Percentiles rank a stretch among this genome's conserved stretches.
phyloP scores from a whole-genome alignment of 805 yeast genomes.

The Yamadazyma sp. region DNA sequence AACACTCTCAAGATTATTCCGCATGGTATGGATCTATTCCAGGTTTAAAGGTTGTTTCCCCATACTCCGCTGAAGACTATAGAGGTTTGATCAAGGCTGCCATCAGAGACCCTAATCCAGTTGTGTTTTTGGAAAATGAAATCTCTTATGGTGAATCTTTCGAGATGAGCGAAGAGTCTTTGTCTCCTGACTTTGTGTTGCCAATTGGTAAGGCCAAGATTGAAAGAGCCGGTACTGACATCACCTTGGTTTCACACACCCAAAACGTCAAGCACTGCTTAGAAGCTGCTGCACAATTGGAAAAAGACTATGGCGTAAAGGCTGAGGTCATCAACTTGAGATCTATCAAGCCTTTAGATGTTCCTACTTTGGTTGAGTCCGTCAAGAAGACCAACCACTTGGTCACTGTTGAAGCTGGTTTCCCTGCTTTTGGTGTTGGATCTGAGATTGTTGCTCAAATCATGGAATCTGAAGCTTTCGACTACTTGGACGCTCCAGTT shows the following conservation, averaged over 20 bases:
- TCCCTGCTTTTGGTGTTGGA: conserved; percentile 98
- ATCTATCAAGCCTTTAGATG: conserved; percentile 94
- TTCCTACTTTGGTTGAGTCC: conserved; percentile 77
- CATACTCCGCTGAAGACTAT: conserved; percentile 93
- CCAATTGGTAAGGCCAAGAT: conserved; percentile 96
- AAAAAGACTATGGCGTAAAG: conserved; percentile 79
- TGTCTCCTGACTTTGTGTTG: conserved; percentile 82
- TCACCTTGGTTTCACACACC: conserved; percentile 86
- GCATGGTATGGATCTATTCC: conserved; percentile 99
- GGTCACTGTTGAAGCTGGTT: conserved; percentile 94
- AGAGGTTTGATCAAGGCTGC: conserved; percentile 96
- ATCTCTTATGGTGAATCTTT: conserved; percentile 89
- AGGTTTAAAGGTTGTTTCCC: conserved; percentile 94
- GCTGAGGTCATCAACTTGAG: conserved; percentile 96
- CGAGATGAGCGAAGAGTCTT: conserved; percentile 85
- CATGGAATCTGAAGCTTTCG: conserved; percentile 98
- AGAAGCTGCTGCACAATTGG: conserved; percentile 85
- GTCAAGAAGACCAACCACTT: conserved; percentile 97
- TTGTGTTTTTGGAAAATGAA: conserved; percentile 94
- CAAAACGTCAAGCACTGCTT: conserved; percentile 85
- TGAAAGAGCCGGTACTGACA: conserved; percentile 89
- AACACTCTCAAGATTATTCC: conserved; percentile 96
- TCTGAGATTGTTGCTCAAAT: conserved; percentile 96
- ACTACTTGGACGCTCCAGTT: conserved; percentile 97
- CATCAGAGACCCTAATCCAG: conserved; percentile 98